Percentiles rank a stretch among this genome's conserved stretches.
These are phyloP conservation scores for Pythium brassicae DNA, from an alignment of 352 stramenopile species.

Conservation along the genomic window DNA sequence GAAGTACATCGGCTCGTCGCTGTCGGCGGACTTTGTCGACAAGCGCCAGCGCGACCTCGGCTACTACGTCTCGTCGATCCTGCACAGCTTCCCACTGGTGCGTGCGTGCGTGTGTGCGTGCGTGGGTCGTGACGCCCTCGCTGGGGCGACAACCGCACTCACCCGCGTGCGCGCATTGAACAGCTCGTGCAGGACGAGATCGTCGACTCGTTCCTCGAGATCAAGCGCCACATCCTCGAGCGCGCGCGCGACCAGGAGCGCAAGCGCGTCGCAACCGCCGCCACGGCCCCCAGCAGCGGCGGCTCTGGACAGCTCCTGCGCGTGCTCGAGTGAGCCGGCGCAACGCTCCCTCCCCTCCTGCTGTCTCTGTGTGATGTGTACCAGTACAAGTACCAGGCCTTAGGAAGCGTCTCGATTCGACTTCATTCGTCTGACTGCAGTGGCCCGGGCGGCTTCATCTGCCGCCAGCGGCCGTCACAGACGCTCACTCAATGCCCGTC, in stretches of 20 bases:
- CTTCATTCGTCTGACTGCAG: slow-evolving; percentile 2
- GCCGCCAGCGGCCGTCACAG: not conserved
- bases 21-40: slow-evolving; percentile 83
- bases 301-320: slow-evolving; percentile 9
- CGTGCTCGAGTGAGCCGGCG: not conserved
- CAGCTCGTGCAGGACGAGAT: slow-evolving; percentile 84
- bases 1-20: slow-evolving; percentile 83
- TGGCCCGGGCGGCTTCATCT: not conserved
- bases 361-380: too few species aligned
- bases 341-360: too few species aligned
- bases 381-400: too few species aligned
- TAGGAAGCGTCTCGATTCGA: not conserved
- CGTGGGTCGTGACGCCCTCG: too few species aligned
- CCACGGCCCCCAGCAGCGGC: not conserved
- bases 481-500: slow-evolving; percentile 5
- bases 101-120: not conserved
- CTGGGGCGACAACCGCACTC: not conserved
- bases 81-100: slow-evolving; percentile 75
- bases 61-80: slow-evolving; percentile 83
- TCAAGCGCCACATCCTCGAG: slow-evolving; percentile 81
- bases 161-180: not conserved
- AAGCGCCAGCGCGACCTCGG: slow-evolving; percentile 83
- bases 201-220: slow-evolving; percentile 85
- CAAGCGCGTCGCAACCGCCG: slow-evolving; percentile 13
- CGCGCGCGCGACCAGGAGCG: slow-evolving; percentile 47